Percentiles rank a stretch among this genome's conserved stretches.
Conservation (phyloP, 2,329 filamentous ascomycete species). For the Fusarium siculi region DNA sequence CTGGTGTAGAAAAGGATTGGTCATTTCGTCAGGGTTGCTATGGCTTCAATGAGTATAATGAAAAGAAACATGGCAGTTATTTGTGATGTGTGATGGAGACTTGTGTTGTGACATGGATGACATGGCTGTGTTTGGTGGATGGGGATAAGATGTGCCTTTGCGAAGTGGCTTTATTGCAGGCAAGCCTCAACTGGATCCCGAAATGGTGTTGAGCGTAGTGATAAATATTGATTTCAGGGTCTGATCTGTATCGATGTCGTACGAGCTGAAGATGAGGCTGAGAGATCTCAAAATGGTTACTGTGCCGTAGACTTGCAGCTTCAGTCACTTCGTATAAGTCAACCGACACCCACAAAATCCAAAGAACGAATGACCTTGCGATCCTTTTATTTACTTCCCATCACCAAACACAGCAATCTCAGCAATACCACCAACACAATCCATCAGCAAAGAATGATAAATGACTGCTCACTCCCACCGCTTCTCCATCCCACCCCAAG, state of each 20-base stretch:
- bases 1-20: conserved; percentile 46
- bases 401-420: no score
- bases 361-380: neutral
- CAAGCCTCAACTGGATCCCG: neutral
- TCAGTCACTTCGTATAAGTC: neutral
- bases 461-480: neutral
- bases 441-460: neutral
- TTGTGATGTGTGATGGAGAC: neutral
- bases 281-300: neutral
- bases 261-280: neutral
- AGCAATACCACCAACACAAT: neutral
- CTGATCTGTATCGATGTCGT: neutral
- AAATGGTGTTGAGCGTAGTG: neutral
- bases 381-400: no score
- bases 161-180: neutral
- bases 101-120: neutral
- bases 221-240: no score
- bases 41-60: conserved; percentile 48
- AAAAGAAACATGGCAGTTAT: conserved; percentile 38
- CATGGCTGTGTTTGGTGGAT: neutral
- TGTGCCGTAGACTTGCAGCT: neutral
- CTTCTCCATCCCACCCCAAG: neutral
- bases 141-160: neutral
- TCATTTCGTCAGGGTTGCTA: conserved; percentile 45
- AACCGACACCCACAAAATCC: neutral